Conservation (phyloP, 2,329 filamentous ascomycete genomes). For the Nemania abortiva region DNA sequence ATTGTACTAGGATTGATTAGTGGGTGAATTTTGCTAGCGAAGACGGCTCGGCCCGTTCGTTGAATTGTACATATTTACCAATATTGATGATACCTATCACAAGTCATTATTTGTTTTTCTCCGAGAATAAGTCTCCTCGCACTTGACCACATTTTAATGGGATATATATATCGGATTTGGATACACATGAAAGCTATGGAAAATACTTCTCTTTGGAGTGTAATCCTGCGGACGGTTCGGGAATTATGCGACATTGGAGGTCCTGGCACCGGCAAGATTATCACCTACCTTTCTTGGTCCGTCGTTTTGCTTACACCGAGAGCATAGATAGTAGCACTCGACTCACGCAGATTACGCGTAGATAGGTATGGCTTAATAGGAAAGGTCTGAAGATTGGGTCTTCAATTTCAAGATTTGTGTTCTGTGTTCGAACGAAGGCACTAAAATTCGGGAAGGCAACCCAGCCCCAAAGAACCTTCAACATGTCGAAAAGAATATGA, state of each 20-base stretch:
- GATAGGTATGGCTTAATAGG: no score
- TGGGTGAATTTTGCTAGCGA: not conserved
- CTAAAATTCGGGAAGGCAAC: not conserved
- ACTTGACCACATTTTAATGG: no score
- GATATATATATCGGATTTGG: no score
- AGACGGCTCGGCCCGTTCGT: conserved; percentile 20
- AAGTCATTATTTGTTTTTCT: not conserved
- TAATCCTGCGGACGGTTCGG: not conserved
- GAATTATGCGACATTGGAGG: not conserved
- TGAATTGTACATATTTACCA: not conserved
- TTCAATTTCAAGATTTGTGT: no score
- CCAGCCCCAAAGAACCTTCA: not conserved
- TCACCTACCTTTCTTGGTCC: not conserved
- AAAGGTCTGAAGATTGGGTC: no score
- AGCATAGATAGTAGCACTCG: no score
- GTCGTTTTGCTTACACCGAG: no score
- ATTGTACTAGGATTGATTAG: not conserved
- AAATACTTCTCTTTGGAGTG: not conserved
- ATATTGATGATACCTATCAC: not conserved
- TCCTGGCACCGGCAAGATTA: not conserved
- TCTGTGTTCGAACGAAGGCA: no score
- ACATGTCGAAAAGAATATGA: not conserved
- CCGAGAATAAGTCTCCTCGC: no score
- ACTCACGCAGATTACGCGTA: no score
- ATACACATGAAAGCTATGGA: no score